Base-by-base conservation (phyloP, 306 rosid species). In the Abrus pulchellus region DNA sequence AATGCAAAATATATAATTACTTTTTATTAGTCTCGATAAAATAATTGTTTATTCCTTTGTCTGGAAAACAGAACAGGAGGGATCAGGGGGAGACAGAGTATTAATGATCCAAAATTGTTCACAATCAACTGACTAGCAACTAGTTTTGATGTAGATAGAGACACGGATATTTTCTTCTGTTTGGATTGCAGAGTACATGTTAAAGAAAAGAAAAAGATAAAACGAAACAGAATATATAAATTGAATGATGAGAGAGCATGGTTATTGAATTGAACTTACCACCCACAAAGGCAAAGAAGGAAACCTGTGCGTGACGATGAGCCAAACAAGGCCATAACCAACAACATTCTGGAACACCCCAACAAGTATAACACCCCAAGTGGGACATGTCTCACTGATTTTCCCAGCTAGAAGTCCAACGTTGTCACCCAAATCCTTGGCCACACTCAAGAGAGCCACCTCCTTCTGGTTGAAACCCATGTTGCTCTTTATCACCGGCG, bases 261-360 rank as follows among this genome's bases (percentile, higher is more conserved):
- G 20, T 41, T 11, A 9, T 74, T 0, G 57, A 59, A 10, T 1
- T 33, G 33, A 56, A 89, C 93, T 89, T 41, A 94, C 98, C 11
- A 77, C 84, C 95, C 97, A 94, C 57, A 94, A 78, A 74, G 94
- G 93, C 50, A 90, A 27, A 83, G 76, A 47, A 1, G 95, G 90
- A 9, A 87, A 55, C 47, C 86, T 73, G 44, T 85, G 88, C 0
- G 94, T 85, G 75, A 92, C 91, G 11, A 86, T 68, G 63, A 94
- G 92, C 98, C 98, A 92, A 75, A 94, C 83, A 40, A 90, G 79
- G 55, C 92, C 93, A 54, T 94, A 94, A 10, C 98, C 98, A 48
- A 85, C 28, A 50, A 92, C 83, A 56, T 91, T 91, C 77, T 87
- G 87, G 33, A 92, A 0, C 5, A 82, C 85, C 7, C 98, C 98